Base-by-base conservation (phyloP, 2,329 filamentous ascomycete genomes). In the Acephala macrosclerotiorum region DNA sequence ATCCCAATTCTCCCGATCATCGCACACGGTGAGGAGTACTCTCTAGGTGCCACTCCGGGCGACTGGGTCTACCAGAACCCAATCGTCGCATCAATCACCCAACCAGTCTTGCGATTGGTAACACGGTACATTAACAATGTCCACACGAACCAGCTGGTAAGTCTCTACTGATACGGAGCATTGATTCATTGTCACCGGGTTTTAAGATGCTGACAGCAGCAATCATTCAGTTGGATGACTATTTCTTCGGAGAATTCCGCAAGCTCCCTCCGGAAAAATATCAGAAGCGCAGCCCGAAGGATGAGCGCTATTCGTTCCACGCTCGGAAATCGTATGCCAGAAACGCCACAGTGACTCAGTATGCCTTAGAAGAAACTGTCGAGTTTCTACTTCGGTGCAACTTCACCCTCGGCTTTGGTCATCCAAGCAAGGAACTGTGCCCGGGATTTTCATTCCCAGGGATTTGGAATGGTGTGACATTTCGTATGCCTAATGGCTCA, bases 31-130 rank as follows among this genome's bases (percentile, higher is more conserved):
- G 22, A 29, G 2, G 25, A 20, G 12, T 51, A 51, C 25, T 51
- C 25, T 14, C 11, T 29, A 18, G 47, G 47, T 14, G 2, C 20
- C 14, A 51, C 12, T 49, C 58, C 45, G 25, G 58, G 58, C 7
- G 3, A 36, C 26, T 59, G n/a, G 38, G n/a, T n/a, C n/a, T n/a
- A n/a, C n/a, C n/a, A n/a, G n/a, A n/a, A n/a, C n/a, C n/a, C n/a
- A 14, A 25, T 58, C 1, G 63, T 66, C 26, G 55, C 60, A 60
- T 18, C 29, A 33, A 53, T 66, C 29, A 25, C 58, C n/a, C 36
- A 57, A n/a, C 63, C 63, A n/a, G 60, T 66, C 3, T 47, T 66
- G 20, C 59, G 57, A 26, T 35, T 66, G 26, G 60, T 42, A 12
- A 58, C 59, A 7, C 33, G 56, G n/a, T 63, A 63, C 29, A 36